Evolutionary conservation across 2,329 filamentous ascomycete genomes (phyloP).

Genomic region (Diplodia mutila): DNA sequence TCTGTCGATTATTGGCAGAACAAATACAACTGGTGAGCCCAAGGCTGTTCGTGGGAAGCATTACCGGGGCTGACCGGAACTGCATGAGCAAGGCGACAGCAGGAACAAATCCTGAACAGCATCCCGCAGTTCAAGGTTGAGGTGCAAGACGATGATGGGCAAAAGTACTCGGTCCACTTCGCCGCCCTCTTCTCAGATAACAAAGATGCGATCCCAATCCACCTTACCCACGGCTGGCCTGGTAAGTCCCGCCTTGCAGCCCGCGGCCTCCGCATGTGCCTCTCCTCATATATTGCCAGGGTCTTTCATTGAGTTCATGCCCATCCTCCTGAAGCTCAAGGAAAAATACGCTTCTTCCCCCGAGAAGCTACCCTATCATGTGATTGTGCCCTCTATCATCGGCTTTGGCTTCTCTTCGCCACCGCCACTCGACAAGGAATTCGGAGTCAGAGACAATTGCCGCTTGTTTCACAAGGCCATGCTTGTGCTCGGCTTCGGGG

Average conservation of each 20-base stretch:
- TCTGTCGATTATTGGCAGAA: constrained; percentile 38
- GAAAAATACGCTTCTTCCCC: constrained; percentile 51
- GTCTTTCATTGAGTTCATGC: constrained; percentile 51
- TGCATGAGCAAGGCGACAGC: constrained; percentile 36
- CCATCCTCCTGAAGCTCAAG: constrained; percentile 52
- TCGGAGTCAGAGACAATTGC: constrained; percentile 45
- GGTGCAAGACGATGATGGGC: constrained; percentile 46
- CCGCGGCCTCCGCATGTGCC: constrained; percentile 34
- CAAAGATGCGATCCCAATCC: constrained; percentile 54
- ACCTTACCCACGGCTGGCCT: constrained; percentile 54
- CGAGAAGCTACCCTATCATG: constrained; percentile 58
- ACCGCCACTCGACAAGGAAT: constrained; percentile 53
- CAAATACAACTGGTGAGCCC: constrained; percentile 39
- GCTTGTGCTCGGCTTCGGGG: constrained; percentile 56
- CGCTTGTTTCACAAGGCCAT: constrained; percentile 57
- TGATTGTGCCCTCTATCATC: constrained; percentile 60
- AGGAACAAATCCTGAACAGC: constrained; percentile 51
- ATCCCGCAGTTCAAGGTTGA: constrained; percentile 55
- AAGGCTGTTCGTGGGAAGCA: no score
- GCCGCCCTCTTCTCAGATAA: constrained; percentile 58
- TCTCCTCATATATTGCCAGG: constrained; percentile 47
- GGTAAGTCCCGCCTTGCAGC: constrained; percentile 45
- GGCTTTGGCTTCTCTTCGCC: constrained; percentile 58
- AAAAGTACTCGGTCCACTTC: constrained; percentile 55
- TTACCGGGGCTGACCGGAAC: neutral